Evolutionary conservation across 768 basidiomycete genomes (phyloP).

Genomic region (Thelephora aurantiotincta): DNA sequence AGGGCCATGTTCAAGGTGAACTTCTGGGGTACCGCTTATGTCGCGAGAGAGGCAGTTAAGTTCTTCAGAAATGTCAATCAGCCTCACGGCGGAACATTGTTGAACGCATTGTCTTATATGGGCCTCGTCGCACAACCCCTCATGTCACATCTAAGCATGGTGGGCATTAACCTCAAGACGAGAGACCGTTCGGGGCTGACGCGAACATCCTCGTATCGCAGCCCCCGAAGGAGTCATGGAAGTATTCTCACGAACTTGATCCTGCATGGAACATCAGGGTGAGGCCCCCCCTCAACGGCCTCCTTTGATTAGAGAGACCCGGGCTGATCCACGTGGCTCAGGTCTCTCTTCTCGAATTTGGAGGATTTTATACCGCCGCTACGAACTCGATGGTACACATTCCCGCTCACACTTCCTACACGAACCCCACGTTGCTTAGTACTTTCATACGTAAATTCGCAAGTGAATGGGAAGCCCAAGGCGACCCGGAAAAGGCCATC

Average conservation of each 20-base stretch:
- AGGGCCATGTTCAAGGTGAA: constrained; percentile 18
- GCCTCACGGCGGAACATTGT: constrained; percentile 4
- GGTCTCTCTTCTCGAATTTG: constrained; percentile 7
- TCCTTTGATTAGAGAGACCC: neutral
- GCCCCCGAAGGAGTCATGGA: constrained; percentile 5
- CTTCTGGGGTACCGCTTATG: constrained; percentile 18
- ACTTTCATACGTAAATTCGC: neutral
- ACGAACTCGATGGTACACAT: neutral
- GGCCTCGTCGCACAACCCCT: neutral
- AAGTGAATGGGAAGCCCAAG: neutral
- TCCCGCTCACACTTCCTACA: too few species aligned
- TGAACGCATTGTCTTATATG: constrained; percentile 4
- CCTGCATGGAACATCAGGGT: constrained; percentile 10
- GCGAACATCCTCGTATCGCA: neutral
- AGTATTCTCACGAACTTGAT: constrained; percentile 10
- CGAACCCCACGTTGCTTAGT: neutral
- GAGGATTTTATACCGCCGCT: constrained; percentile 3
- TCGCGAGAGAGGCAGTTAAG: constrained; percentile 15
- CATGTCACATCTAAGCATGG: constrained; percentile 2
- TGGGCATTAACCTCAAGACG: neutral
- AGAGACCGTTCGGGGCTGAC: neutral
- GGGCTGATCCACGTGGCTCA: neutral
- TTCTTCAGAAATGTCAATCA: constrained; percentile 19
- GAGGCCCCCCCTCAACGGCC: neutral
- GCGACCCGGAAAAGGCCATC: constrained; percentile 7